Base-by-base conservation (phyloP, 768 basidiomycete species). In the Suillus occidentalis region DNA sequence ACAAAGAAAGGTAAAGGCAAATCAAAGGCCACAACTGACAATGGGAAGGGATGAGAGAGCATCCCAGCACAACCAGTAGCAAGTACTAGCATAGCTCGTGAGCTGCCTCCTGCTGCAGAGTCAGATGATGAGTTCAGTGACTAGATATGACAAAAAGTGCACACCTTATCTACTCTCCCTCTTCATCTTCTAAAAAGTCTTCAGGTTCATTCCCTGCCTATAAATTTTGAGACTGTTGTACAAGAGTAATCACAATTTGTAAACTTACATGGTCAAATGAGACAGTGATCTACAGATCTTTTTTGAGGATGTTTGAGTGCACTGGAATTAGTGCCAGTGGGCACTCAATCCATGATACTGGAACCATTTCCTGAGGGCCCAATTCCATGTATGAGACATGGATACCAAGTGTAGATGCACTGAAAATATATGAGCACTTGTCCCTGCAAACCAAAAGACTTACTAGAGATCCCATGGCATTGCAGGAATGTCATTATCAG, bases 381-480 rank as follows among this genome's bases (percentile, higher is more conserved):
- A 56, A n/a, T 25, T 62, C 49, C 18, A 18, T 42, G 18, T 62
- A 47, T 10, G 43, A 25, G 49, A 62, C 8, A 4, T 62, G 31
- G 18, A 56, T 31, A 25, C 61, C 28, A 12, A 62, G 61, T 36
- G 43, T 49, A 12, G 61, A 31, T 36, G 61, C 18, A 6, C 61
- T 62, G 37, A 36, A 55, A 28, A 37, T 12, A 37, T 6, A 43
- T 60, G 20, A 60, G 40, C 2, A 8, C 6, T 31, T 18, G 42
- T 31, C 6, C 10, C 36, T 40, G 16, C 28, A 34, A 47, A 47
- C 20, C 2, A 2, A 34, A 50, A 34, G 9, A 62, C 61, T 62
- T 62, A 62, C 61, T 56, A 53, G 37, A 56, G 61, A n/a, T 52
- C 49, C 61, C 61, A 62, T 22, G 61, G 61, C 61, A 62, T 47